Percentiles rank a stretch among this genome's conserved stretches.
These are phyloP conservation scores for Tranzscheliella williamsii DNA, from an alignment of 1,284 basidiomycete species.

Conservation along the genomic window DNA sequence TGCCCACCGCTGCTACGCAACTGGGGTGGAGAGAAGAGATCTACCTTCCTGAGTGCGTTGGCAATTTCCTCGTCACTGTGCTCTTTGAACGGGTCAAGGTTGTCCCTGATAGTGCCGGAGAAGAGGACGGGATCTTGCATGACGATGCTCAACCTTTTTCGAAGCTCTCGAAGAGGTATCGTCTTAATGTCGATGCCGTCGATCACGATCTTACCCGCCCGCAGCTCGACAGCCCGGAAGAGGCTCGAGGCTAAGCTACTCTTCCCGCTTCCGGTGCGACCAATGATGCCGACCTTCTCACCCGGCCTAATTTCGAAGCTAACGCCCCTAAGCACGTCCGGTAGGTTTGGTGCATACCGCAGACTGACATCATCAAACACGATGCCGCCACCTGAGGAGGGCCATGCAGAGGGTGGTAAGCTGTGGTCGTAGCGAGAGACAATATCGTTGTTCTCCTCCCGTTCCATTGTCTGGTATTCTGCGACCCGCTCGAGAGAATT, in stretches of 20 bases:
- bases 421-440: slow-evolving; percentile 1
- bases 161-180: slow-evolving; percentile 40
- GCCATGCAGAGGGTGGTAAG: slow-evolving; percentile 59
- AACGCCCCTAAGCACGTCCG: slow-evolving; percentile 76
- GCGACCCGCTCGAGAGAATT: slow-evolving; percentile 83
- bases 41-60: slow-evolving; percentile 58
- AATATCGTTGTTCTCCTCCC: slow-evolving; percentile 68
- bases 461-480: slow-evolving; percentile 84
- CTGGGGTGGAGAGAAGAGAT: slow-evolving; percentile 53
- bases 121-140: slow-evolving; percentile 76
- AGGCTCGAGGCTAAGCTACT: slow-evolving; percentile 30
- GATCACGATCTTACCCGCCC: slow-evolving; percentile 44
- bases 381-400: slow-evolving; percentile 66
- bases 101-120: slow-evolving; percentile 81
- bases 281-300: slow-evolving; percentile 66
- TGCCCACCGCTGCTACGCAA: not conserved
- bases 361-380: slow-evolving; percentile 74
- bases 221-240: slow-evolving; percentile 38
- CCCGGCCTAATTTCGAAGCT: slow-evolving; percentile 74
- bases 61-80: slow-evolving; percentile 80
- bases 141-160: slow-evolving; percentile 63
- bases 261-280: slow-evolving; percentile 66
- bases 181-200: slow-evolving; percentile 52
- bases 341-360: slow-evolving; percentile 81
- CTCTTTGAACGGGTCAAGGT: slow-evolving; percentile 83